Base-by-base conservation (phyloP, 2,329 filamentous ascomycete species). In the Esteya vermicola region DNA sequence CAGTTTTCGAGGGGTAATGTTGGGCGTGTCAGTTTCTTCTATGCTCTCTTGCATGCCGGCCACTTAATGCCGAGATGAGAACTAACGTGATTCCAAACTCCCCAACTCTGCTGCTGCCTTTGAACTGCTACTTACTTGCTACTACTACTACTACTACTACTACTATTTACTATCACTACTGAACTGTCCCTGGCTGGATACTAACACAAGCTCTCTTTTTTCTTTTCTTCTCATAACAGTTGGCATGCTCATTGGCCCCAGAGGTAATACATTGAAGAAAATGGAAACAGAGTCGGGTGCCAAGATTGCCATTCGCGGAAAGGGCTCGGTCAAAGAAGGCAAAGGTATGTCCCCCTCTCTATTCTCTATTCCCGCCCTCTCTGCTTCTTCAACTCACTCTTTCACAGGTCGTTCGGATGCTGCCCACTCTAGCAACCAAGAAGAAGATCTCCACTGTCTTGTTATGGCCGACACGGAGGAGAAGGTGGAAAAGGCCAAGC, bases 381-480 rank as follows among this genome's bases (percentile, higher is more conserved):
- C 3, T 19, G 25, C 25, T 12, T 36, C 10, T 10, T 20, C 14
- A 25, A 8, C 22, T 14, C 9, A n/a, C 9, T 4, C 9, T 9
- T 33, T 14, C 18, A 9, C n/a, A 48, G 48, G 91, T 51, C 86
- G 91, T 51, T 96, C 91, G 67, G 91, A 98, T 62, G 91, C 91
- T 54, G 91, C 91, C 67, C 91, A 98, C 64, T 86, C 89, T 61
- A 96, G 91, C 74, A 98, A 98, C 71, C 91, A 98, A 73, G 91
- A 98, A 69, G 91, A 98, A 66, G 91, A 98, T 60, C 72, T 98
- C 43, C 91, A 98, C 65, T 98, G 91, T 64, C 69, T 98, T 58
- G 96, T 98, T 66, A 98, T 98, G 91, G 91, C 91, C 55, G 91
- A 98, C 57, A 96, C 89, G 28, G 93, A 98, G 67, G 91, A 98